phyloP scores from a whole-genome alignment of 768 basidiomycete genomes.

The Naematelia encephala region DNA sequence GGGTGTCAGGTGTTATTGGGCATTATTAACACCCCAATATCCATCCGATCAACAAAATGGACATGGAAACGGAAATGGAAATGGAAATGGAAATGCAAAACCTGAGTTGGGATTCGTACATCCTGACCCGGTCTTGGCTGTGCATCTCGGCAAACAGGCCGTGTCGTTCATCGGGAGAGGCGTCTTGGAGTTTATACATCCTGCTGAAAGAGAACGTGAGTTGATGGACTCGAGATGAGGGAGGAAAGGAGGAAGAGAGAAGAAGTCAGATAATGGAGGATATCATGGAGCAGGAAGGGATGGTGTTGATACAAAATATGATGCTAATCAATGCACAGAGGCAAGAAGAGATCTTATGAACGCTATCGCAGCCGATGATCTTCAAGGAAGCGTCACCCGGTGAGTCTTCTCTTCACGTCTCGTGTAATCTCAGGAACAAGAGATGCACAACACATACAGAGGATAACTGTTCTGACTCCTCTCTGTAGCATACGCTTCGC shows the following conservation, averaged over 20 bases:
- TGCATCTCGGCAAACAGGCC: conserved; percentile 45
- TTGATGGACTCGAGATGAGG: conserved; percentile 6
- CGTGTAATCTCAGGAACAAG: background rate
- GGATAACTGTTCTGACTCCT: background rate
- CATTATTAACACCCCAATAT: conserved; percentile 26
- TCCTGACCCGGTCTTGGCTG: conserved; percentile 46
- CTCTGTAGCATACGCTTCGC: conserved; percentile 46
- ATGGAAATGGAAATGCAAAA: conserved; percentile 15
- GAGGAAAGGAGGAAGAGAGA: background rate
- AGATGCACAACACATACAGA: no score
- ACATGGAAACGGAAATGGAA: no score
- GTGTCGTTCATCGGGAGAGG: conserved; percentile 46
- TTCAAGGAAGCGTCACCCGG: conserved; percentile 51
- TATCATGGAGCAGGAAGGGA: background rate
- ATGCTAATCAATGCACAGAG: no score
- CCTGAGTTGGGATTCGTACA: conserved; percentile 48
- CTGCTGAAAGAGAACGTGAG: conserved; percentile 47
- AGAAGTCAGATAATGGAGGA: background rate
- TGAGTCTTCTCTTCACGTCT: conserved; percentile 14
- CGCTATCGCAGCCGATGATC: conserved; percentile 43
- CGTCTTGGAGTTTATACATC: conserved; percentile 51
- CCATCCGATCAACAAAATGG: conserved; percentile 13
- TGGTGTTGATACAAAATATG: no score
- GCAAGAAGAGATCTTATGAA: conserved; percentile 42
- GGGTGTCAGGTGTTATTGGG: conserved; percentile 47